Evolutionary conservation across 2,329 filamentous ascomycete genomes (phyloP).

Genomic region (Beauveria australis): DNA sequence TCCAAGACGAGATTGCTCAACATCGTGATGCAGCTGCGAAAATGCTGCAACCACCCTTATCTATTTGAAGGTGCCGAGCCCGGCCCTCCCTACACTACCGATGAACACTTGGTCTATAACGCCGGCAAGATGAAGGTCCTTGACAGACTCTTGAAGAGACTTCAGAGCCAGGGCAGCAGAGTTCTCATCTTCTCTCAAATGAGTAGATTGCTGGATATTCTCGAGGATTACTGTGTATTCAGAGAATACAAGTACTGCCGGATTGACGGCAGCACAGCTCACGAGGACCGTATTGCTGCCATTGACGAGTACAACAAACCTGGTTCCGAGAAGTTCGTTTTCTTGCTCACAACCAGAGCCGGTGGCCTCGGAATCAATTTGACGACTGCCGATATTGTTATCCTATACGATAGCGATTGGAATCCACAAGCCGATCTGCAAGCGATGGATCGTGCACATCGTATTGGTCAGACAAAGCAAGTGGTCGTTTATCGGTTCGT

Average conservation of each 20-base stretch:
- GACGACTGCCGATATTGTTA: slow-evolving; percentile 88
- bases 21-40: slow-evolving; percentile 98
- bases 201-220: slow-evolving; percentile 92
- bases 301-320: slow-evolving; percentile 99
- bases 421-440: slow-evolving; percentile 97
- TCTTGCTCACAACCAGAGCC: slow-evolving; percentile 88
- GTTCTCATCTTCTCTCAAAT: slow-evolving; percentile 99
- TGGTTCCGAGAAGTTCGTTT: slow-evolving; percentile 91
- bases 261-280: slow-evolving; percentile 92
- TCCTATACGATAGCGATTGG: slow-evolving; percentile 97
- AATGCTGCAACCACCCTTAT: slow-evolving; percentile 98
- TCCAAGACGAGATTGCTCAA: slow-evolving; percentile 95
- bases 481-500: slow-evolving; percentile 95
- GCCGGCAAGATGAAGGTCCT: slow-evolving; percentile 96
- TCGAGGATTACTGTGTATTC: slow-evolving; percentile 98
- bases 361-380: slow-evolving; percentile 96
- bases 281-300: slow-evolving; percentile 93
- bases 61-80: slow-evolving; percentile 96
- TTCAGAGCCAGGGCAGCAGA: slow-evolving; percentile 80
- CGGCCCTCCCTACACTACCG: slow-evolving; percentile 93
- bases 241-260: slow-evolving; percentile 91
- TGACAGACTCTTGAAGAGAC: slow-evolving; percentile 77
- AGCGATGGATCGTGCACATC: slow-evolving; percentile 97
- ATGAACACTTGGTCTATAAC: slow-evolving; percentile 90
- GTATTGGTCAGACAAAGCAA: slow-evolving; percentile 97